phyloP scores from a whole-genome alignment of 2,329 filamentous ascomycete species.

The Fusarium camptoceras region DNA sequence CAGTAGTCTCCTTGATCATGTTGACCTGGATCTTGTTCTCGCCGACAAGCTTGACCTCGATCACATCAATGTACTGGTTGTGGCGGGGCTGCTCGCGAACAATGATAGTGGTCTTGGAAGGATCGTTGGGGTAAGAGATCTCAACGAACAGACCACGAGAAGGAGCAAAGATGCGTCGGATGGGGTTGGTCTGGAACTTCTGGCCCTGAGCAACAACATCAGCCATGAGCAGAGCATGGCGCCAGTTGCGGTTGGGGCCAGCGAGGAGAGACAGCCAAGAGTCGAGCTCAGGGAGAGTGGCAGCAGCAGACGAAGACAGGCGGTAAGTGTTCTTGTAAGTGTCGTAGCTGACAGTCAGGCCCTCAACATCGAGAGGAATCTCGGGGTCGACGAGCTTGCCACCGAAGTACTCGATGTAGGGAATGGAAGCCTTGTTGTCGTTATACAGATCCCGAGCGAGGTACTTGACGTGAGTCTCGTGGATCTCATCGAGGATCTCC shows the following conservation, averaged over 20 bases:
- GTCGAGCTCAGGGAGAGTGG: slow-evolving; percentile 80
- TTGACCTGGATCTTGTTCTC: slow-evolving; percentile 87
- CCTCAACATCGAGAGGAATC: slow-evolving; percentile 82
- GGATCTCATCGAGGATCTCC: slow-evolving; percentile 91
- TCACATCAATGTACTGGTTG: slow-evolving; percentile 87
- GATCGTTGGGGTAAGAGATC: slow-evolving; percentile 83
- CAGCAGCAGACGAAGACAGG: slow-evolving; percentile 79
- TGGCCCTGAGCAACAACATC: slow-evolving; percentile 96
- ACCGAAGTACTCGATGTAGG: slow-evolving; percentile 93
- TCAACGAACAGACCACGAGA: slow-evolving; percentile 89
- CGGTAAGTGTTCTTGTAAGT: slow-evolving; percentile 84
- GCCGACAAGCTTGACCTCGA: slow-evolving; percentile 82
- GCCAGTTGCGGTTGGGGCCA: slow-evolving; percentile 88
- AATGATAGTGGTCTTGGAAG: slow-evolving; percentile 83
- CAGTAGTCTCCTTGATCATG: slow-evolving; percentile 93
- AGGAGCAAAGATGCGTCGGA: slow-evolving; percentile 90
- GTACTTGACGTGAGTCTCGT: slow-evolving; percentile 85
- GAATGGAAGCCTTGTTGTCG: slow-evolving; percentile 78
- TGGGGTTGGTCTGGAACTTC: slow-evolving; percentile 96
- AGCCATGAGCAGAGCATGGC: slow-evolving; percentile 91
- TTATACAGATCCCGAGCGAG: slow-evolving; percentile 84
- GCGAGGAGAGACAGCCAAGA: slow-evolving; percentile 91
- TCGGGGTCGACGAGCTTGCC: slow-evolving; percentile 82
- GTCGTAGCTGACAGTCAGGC: slow-evolving; percentile 85
- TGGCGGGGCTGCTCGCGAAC: slow-evolving; percentile 89